Base-by-base conservation (phyloP, 306 rosid genomes). In the Carpinus viminea region DNA sequence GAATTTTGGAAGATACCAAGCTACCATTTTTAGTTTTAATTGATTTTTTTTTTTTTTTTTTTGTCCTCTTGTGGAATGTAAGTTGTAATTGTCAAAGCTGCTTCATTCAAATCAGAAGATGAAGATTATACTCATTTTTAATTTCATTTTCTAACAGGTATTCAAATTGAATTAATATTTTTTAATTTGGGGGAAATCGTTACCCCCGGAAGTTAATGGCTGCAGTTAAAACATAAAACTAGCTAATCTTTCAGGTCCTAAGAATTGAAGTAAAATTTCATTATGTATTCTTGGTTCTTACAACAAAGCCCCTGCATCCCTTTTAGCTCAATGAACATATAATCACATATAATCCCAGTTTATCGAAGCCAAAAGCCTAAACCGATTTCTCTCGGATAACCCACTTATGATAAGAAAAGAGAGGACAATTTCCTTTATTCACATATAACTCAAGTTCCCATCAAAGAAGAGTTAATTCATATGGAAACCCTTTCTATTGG, bases 1-100 rank as follows among this genome's bases (percentile, higher is more conserved):
- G 78, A 85, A 24, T 24, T 24, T 24, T 24, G 26, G 83, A 85
- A 79, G 26, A 24, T 24, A 24, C 26, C 95, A 87, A 77, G 93
- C 91, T 73, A 78, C 85, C 82, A 75, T 83, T 89, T 75, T 86
- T 83, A 76, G 83, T 36, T 78, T 91, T 85, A 86, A 88, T 89
- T 88, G 89, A 86, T 69, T 65, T 79, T 72, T 74, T 68, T 68
- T 31, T 28, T 31, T 31, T 2, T 75, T 81, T 57, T 70, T 56
- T 18, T 78, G 81, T 79, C 87, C 66, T 74, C 82, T 68, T 24
- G 55, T 78, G 84, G 83, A 77, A 74, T 88, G 94, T 89, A 90
- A 78, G 88, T 86, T 89, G 77, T 89, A 76, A 82, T 71, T 78
- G 76, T 26, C 70, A 65, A 81, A 90, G 79, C 85, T 83, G 75